Base-by-base conservation (phyloP, 2,329 filamentous ascomycete species). In the Claviceps sp. region DNA sequence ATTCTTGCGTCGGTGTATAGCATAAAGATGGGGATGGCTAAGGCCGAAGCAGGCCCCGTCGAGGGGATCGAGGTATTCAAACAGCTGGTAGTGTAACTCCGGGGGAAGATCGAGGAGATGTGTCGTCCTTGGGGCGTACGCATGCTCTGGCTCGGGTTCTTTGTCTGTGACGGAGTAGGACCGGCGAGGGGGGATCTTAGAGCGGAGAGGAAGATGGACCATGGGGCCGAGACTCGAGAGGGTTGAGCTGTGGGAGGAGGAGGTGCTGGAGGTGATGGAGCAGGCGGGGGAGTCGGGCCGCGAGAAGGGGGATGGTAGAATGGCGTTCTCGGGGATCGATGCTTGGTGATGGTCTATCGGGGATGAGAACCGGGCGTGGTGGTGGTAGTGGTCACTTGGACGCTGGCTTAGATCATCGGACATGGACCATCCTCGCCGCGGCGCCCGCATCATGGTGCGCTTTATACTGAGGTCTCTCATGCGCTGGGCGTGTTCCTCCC, bases 31-130 rank as follows among this genome's bases (percentile, higher is more conserved):
- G 44, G 70, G 71, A 67, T 73, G 78, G 40, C 78, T 74, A 50
- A 84, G 71, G 14, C 78, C 80, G 41, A 84, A 68, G 61, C 79
- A 82, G 41, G 76, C 77, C 60, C 78, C 77, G 65, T 84, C 80
- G 56, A 84, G 81, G 48, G 77, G 77, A 65, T 84, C 80, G 53
- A 84, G 74, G 56, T 77, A 75, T 62, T 81, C 78, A 59, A 82
- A 79, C 56, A 84, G 71, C 55, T 72, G 67, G 56, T 75, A 80
- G 63, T 82, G 79, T 11, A 84, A 67, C 64, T 84, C 80, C 0
- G 73, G 64, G 14, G 80, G 79, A 2, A 84, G 70, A 50, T 78
- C 72, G 40, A 70, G 60, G 7, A 83, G 66, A 16, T 69, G 70
- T 47, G 77, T 66, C 51, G 66, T 66, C 30, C 4, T 34, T 48